These are phyloP conservation scores for Apocynum venetum DNA, from an alignment of 257 asterid species.

Conservation along the genomic window DNA sequence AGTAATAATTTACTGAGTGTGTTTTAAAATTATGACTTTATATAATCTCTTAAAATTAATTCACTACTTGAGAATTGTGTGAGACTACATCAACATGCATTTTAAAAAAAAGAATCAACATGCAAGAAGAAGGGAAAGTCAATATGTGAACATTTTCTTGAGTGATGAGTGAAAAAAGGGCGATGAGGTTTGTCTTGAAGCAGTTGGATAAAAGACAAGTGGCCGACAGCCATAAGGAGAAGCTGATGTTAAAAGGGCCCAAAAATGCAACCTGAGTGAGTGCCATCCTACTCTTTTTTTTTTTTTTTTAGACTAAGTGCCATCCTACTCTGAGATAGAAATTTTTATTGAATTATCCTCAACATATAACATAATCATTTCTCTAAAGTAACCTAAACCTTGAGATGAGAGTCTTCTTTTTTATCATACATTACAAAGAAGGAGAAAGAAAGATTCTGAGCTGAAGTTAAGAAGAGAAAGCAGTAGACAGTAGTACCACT, in stretches of 20 bases:
- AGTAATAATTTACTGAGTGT: too few species aligned
- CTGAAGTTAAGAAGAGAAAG: neutral
- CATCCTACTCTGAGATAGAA: conserved; percentile 16
- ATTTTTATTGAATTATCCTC: conserved; percentile 12
- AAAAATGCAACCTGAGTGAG: conserved; percentile 17
- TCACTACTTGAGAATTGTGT: too few species aligned
- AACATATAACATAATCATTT: conserved; percentile 11
- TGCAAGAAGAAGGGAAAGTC: neutral
- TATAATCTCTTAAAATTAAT: too few species aligned
- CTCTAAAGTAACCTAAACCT: neutral
- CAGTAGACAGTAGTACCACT: neutral
- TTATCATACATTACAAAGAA: neutral
- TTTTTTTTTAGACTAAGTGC: conserved; percentile 8
- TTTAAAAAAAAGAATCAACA: too few species aligned
- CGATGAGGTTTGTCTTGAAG: conserved; percentile 11
- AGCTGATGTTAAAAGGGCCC: conserved; percentile 15
- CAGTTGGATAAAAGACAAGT: conserved; percentile 23
- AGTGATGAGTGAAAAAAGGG: neutral
- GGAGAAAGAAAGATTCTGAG: neutral
- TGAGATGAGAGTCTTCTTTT: neutral
- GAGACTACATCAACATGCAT: too few species aligned
- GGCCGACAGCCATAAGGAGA: conserved; percentile 34
- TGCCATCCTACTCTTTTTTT: conserved; percentile 16
- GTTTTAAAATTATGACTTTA: too few species aligned
- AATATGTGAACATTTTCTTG: conserved; percentile 7